phyloP scores from a whole-genome alignment of 345 rosid species.

The Hibiscus trionum region DNA sequence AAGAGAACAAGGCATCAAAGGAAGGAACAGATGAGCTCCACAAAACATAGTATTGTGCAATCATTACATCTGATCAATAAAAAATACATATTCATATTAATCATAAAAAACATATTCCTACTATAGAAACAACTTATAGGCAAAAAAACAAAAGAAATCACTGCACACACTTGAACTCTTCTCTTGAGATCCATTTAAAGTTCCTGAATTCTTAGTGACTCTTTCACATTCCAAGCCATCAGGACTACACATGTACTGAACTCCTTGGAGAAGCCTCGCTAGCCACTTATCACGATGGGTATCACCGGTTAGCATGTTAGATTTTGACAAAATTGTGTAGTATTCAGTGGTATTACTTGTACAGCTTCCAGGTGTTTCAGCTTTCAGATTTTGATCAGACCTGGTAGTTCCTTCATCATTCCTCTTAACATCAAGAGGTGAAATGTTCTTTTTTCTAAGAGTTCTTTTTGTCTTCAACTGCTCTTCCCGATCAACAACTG shows the following conservation, averaged over 20 bases:
- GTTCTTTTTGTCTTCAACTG: constrained; percentile 32
- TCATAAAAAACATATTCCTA: neutral
- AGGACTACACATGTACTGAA: constrained; percentile 57
- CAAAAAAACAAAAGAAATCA: neutral
- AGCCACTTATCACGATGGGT: constrained; percentile 79
- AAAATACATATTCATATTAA: neutral
- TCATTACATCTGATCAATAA: constrained; percentile 10
- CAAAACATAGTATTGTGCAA: neutral
- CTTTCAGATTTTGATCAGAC: constrained; percentile 38
- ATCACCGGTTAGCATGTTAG: constrained; percentile 63
- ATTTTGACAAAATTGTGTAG: constrained; percentile 44
- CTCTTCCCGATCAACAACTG: constrained; percentile 32
- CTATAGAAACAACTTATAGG: neutral
- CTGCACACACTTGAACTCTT: constrained; percentile 37
- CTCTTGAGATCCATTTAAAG: constrained; percentile 40
- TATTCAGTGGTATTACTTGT: constrained; percentile 46
- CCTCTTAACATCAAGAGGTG: constrained; percentile 77
- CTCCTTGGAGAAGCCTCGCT: constrained; percentile 77
- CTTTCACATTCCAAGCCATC: constrained; percentile 26
- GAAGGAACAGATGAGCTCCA: too few relatives aligned
- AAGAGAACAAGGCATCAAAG: too few relatives aligned
- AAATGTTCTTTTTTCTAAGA: constrained; percentile 14
- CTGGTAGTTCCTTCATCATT: constrained; percentile 48
- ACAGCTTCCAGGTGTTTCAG: constrained; percentile 90
- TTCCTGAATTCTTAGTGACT: constrained; percentile 17